Percentiles rank a stretch among this genome's conserved stretches.
phyloP scores from a whole-genome alignment of 768 basidiomycete species.

The Podaxis sp. region DNA sequence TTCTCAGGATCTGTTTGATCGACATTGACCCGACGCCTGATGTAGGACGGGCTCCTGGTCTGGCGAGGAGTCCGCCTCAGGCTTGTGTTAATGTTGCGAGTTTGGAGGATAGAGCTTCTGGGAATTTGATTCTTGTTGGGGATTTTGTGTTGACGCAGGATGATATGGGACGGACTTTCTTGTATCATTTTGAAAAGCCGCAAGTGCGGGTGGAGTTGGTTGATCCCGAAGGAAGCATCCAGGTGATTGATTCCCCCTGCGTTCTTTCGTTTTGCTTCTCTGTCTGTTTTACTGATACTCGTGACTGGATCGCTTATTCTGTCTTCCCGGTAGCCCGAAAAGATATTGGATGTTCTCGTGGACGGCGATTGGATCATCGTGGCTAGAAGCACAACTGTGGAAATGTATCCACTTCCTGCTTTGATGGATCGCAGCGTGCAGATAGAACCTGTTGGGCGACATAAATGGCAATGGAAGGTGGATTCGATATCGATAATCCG shows the following conservation, averaged over 20 bases:
- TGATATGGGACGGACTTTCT: slow-evolving; percentile 9
- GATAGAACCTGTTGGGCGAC: slow-evolving; percentile 43
- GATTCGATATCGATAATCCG: slow-evolving; percentile 44
- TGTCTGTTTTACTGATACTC: background rate
- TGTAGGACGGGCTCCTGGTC: background rate
- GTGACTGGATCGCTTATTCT: background rate
- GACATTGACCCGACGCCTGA: background rate
- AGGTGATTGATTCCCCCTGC: slow-evolving; percentile 23
- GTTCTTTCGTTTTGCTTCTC: slow-evolving; percentile 8
- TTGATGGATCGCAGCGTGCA: slow-evolving; percentile 19
- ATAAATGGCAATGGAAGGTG: slow-evolving; percentile 57
- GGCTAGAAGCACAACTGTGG: slow-evolving; percentile 40
- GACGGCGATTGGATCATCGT: slow-evolving; percentile 45
- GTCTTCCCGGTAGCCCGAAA: slow-evolving; percentile 30
- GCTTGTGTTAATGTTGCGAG: slow-evolving; percentile 14
- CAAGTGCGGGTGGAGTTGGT: slow-evolving; percentile 13
- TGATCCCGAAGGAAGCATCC: slow-evolving; percentile 12
- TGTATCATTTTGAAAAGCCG: slow-evolving; percentile 9
- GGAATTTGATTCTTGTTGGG: slow-evolving; percentile 7
- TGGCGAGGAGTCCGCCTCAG: slow-evolving; percentile 4
- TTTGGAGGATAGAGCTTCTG: slow-evolving; percentile 9
- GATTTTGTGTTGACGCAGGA: slow-evolving; percentile 11
- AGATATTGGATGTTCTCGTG: slow-evolving; percentile 41
- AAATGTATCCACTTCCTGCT: slow-evolving; percentile 39
- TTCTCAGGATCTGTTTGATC: slow-evolving; percentile 12